Percentiles rank a stretch among this genome's conserved stretches.
Conservation (phyloP, 2,329 filamentous ascomycete genomes). For the Stachybotrys elegans region DNA sequence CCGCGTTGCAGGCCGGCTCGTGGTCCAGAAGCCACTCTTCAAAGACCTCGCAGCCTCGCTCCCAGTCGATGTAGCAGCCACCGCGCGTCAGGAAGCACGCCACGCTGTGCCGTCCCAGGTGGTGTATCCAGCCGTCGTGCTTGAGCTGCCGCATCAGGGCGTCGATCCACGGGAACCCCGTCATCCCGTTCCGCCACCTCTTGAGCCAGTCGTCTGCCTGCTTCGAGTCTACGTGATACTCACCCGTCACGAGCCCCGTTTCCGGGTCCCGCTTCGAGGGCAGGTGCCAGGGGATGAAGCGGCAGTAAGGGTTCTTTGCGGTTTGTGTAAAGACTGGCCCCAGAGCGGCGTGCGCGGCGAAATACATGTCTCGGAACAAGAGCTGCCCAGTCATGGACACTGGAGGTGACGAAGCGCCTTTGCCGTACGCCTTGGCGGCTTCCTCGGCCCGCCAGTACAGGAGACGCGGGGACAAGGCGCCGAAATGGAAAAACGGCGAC, state of each 20-base stretch:
- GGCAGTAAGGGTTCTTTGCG: slow-evolving; percentile 57
- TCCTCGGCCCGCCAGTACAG: slow-evolving; percentile 70
- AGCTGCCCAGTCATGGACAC: slow-evolving; percentile 69
- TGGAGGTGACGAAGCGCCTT: slow-evolving; percentile 55
- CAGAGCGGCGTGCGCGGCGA: slow-evolving; percentile 66
- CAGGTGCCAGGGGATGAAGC: slow-evolving; percentile 78
- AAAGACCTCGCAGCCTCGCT: slow-evolving; percentile 73
- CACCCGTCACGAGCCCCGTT: slow-evolving; percentile 46
- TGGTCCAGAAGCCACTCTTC: slow-evolving; percentile 73
- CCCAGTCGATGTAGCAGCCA: slow-evolving; percentile 75
- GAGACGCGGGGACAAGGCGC: slow-evolving; percentile 61
- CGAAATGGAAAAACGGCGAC: slow-evolving; percentile 71
- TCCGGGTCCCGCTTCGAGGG: slow-evolving; percentile 50
- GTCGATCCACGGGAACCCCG: slow-evolving; percentile 78
- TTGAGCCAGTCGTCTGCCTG: slow-evolving; percentile 61
- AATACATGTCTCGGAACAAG: slow-evolving; percentile 80
- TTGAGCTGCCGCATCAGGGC: slow-evolving; percentile 72
- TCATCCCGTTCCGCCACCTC: slow-evolving; percentile 64
- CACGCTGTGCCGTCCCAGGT: slow-evolving; percentile 71
- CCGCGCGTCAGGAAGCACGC: slow-evolving; percentile 77
- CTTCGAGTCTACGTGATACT: slow-evolving; percentile 58
- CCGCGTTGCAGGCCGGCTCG: slow-evolving; percentile 66
- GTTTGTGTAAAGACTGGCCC: slow-evolving; percentile 62
- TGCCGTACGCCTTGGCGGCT: slow-evolving; percentile 51
- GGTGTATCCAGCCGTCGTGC: slow-evolving; percentile 73